phyloP scores from a whole-genome alignment of 2,329 filamentous ascomycete species.

The Neofusicoccum ribis region DNA sequence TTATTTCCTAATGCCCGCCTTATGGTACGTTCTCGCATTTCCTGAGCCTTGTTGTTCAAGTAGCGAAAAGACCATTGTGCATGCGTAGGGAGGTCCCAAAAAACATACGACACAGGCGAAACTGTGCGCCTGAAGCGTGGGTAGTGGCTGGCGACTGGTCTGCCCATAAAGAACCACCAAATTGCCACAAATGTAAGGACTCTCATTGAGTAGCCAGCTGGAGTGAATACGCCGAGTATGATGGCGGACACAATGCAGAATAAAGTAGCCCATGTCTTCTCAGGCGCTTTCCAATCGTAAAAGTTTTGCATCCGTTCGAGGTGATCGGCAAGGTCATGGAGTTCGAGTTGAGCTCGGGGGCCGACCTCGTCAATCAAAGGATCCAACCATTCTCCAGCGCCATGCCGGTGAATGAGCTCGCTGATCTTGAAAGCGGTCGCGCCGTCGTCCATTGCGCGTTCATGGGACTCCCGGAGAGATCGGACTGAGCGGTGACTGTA shows the following conservation, averaged over 20 bases:
- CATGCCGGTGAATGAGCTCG: conserved; percentile 40
- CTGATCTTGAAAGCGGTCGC: conserved; percentile 35
- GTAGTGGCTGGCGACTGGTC: conserved; percentile 36
- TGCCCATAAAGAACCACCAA: conserved; percentile 38
- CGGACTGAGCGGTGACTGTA: conserved; percentile 31
- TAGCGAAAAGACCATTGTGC: conserved; percentile 35
- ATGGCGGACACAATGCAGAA: conserved; percentile 37
- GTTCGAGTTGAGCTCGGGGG: conserved; percentile 39
- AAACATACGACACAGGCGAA: conserved; percentile 37
- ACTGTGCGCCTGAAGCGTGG: conserved; percentile 40
- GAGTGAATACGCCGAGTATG: conserved; percentile 30
- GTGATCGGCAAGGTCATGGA: conserved; percentile 39
- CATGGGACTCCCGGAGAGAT: conserved; percentile 36
- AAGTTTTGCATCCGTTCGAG: conserved; percentile 40
- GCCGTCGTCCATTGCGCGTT: conserved; percentile 32
- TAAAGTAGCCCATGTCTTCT: conserved; percentile 35
- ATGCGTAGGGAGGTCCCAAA: conserved; percentile 43
- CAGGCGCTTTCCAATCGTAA: conserved; percentile 38
- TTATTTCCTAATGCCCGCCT: neutral
- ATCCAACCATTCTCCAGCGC: conserved; percentile 39
- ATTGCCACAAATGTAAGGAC: conserved; percentile 36
- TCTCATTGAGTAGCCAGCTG: conserved; percentile 39
- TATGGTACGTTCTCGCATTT: conserved; percentile 27
- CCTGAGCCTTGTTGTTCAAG: conserved; percentile 30
- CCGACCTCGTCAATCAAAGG: conserved; percentile 38